Conservation (phyloP, 805 yeast genomes). For the Myxozyma neglecta region DNA sequence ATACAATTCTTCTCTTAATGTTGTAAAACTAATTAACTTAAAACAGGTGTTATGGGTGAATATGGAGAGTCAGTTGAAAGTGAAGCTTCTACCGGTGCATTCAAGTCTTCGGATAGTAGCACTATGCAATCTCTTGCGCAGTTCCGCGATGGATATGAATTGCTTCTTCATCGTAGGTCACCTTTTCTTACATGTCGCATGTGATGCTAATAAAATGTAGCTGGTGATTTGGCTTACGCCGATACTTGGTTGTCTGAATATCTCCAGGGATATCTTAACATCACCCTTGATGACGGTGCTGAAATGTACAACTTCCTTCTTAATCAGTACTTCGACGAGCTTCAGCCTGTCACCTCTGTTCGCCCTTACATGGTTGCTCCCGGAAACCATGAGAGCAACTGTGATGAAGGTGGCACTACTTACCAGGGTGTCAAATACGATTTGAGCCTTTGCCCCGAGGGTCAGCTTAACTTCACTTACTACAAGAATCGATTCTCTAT, state of each 20-base stretch:
- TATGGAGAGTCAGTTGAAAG: conserved; percentile 17
- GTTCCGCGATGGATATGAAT: conserved; percentile 23
- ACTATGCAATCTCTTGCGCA: conserved; percentile 30
- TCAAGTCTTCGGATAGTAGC: conserved; percentile 15
- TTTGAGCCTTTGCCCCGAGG: conserved; percentile 19
- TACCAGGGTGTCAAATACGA: conserved; percentile 10
- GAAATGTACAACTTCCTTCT: conserved; percentile 16
- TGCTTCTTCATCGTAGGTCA: conserved; percentile 25
- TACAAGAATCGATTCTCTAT: conserved; percentile 37
- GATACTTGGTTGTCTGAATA: conserved; percentile 38
- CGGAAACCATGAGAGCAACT: conserved; percentile 33
- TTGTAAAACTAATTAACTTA: too few relatives aligned
- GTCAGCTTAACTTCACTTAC: conserved; percentile 39
- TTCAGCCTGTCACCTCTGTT: conserved; percentile 23
- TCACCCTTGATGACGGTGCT: conserved; percentile 16
- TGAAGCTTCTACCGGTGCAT: conserved; percentile 14
- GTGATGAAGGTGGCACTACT: conserved; percentile 28
- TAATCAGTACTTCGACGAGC: conserved; percentile 32
- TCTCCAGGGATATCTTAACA: conserved; percentile 16
- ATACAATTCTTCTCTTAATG: not conserved
- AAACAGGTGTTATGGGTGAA: conserved; percentile 21
- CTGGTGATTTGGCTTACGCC: conserved; percentile 40
- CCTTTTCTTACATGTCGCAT: not conserved
- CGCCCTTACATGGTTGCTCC: conserved; percentile 33
- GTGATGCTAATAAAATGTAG: conserved; percentile 3